Base-by-base conservation (phyloP, 352 stramenopile species). In the Globisporangium rhizosaccharum region DNA sequence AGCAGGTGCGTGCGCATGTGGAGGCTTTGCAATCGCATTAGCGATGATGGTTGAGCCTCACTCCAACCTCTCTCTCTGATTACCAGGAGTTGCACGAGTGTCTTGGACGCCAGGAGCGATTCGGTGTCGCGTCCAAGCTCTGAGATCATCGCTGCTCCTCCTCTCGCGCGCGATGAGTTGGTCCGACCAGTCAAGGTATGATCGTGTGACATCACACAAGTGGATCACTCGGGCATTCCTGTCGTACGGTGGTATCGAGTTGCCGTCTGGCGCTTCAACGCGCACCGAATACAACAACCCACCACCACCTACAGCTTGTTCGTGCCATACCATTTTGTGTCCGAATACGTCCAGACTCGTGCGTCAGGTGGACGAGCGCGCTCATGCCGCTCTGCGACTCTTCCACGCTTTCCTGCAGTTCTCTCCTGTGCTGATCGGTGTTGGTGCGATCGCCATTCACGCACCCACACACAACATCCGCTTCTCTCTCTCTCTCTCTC, bases 61-160 rank as follows among this genome's bases (percentile, higher is more conserved):
- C 63, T 26, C n/a, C 50, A 20, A 30, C 7, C 33, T 39, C 33
- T 12, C 33, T 10, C 10, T 39, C 7, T 39, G 33, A 39, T 39
- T 39, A 12, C 33, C 57, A 92, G 82, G 79, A 88, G 48, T 68
- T 92, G 2, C 65, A 66, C 25, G 73, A 83, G 18, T 62, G 80
- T 9, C 61, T 92, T 10, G 59, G 33, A 45, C 71, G 68, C 26
- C 82, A 92, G 63, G 78, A 90, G 14, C 68, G 62, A 51, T 70
- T 89, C 54, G 47, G 88, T 7, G 50, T 28, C 15, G 82, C 68
- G 46, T 63, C 65, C 26, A 72, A 62, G 33, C 39, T 81, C 60
- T 91, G 70, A 72, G 39, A 46, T 20, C 41, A n/a, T 46, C 41
- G 12, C 41, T 39, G 30, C 30, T 36, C 30, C 30, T 36, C 30